phyloP scores from a whole-genome alignment of 768 basidiomycete genomes.

The Kwoniella bestiolae region DNA sequence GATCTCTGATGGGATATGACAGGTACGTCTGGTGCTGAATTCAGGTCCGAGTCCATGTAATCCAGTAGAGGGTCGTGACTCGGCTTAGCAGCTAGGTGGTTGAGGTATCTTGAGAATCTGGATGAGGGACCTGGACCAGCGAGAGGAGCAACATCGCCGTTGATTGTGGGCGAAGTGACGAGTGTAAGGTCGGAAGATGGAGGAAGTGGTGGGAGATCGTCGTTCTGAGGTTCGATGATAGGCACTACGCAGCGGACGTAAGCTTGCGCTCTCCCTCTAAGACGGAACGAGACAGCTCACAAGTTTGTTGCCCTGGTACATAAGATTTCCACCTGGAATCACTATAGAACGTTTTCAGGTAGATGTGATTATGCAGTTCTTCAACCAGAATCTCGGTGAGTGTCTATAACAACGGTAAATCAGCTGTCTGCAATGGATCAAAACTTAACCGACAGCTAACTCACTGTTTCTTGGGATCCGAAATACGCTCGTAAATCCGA shows the following conservation, averaged over 20 bases:
- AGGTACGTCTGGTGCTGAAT: conserved; percentile 18
- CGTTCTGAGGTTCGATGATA: conserved; percentile 40
- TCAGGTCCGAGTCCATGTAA: conserved; percentile 46
- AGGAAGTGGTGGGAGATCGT: conserved; percentile 23
- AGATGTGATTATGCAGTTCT: conserved; percentile 95
- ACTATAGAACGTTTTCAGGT: conserved; percentile 94
- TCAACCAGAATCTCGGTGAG: conserved; percentile 90
- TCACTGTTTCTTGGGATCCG: conserved; percentile 78
- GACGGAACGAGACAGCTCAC: conserved; percentile 62
- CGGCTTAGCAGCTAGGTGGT: conserved; percentile 54
- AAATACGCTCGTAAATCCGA: conserved; percentile 86
- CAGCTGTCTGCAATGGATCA: neutral
- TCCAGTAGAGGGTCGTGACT: conserved; percentile 56
- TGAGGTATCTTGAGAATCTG: conserved; percentile 57
- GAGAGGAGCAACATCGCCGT: conserved; percentile 14
- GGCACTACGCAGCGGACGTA: conserved; percentile 30
- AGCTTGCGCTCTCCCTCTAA: neutral
- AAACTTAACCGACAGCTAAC: conserved; percentile 56
- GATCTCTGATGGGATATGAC: conserved; percentile 23
- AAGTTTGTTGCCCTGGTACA: conserved; percentile 71
- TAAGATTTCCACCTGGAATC: conserved; percentile 90
- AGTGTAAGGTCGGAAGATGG: conserved; percentile 15
- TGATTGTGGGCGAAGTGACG: conserved; percentile 13
- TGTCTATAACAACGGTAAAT: conserved; percentile 63
- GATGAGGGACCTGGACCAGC: conserved; percentile 33